phyloP scores from a whole-genome alignment of 495 filamentous ascomycete genomes.

The Melanomma pulvis-pyrius region DNA sequence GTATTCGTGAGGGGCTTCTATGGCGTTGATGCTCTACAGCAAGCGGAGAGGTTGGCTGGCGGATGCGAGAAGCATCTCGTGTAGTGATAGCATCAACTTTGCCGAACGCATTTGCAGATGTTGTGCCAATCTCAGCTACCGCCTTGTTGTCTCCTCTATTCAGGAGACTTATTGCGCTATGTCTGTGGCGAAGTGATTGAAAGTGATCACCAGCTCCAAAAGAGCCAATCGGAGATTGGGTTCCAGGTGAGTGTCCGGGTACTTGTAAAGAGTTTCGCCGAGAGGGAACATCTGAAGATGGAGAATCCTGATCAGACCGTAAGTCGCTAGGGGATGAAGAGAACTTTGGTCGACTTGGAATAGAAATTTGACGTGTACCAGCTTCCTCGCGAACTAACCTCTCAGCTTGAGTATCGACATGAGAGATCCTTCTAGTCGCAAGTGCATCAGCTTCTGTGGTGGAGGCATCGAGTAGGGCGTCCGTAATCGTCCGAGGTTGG shows the following conservation, averaged over 20 bases:
- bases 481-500: conserved; percentile 67
- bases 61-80: conserved; percentile 37
- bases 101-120: conserved; percentile 81
- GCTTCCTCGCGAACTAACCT: conserved; percentile 37
- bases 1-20: conserved; percentile 41
- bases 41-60: conserved; percentile 42
- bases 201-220: conserved; percentile 17
- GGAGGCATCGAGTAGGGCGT: conserved; percentile 90
- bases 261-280: conserved; percentile 32
- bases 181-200: conserved; percentile 56
- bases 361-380: conserved; percentile 5
- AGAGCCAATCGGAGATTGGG: conserved; percentile 27
- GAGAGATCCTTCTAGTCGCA: conserved; percentile 60
- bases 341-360: conserved; percentile 41
- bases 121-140: conserved; percentile 79
- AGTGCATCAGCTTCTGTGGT: conserved; percentile 77
- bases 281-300: conserved; percentile 29
- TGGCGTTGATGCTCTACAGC: conserved; percentile 30
- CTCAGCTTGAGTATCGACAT: conserved; percentile 53
- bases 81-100: conserved; percentile 63
- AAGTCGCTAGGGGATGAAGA: conserved; percentile 48
- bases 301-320: conserved; percentile 15
- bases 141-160: conserved; percentile 80
- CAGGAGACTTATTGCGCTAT: conserved; percentile 82
- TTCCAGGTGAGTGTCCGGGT: conserved; percentile 17